These are phyloP conservation scores for Penicillium canariense DNA, from an alignment of 495 filamentous ascomycete genomes.

Conservation along the genomic window DNA sequence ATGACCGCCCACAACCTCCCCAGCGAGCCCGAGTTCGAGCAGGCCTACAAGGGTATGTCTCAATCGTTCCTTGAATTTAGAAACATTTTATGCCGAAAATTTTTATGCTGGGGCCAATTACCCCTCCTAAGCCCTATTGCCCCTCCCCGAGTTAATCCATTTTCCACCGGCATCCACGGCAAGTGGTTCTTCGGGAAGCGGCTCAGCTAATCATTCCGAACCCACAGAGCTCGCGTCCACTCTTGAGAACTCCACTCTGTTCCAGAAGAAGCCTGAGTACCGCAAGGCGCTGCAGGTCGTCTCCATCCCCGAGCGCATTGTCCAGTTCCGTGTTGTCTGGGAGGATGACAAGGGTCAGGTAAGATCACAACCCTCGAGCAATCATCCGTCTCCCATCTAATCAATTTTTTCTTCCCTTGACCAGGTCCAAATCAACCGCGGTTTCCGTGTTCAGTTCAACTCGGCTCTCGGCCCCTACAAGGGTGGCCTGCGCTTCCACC, in stretches of 20 bases:
- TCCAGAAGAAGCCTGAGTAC: conserved; percentile 92
- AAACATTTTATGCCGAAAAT: no score
- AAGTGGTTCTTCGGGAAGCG: conserved; percentile 23
- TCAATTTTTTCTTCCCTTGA: neutral
- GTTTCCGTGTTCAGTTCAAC: conserved; percentile 99
- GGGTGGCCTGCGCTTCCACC: conserved; percentile 94
- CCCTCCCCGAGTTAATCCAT: conserved; percentile 6
- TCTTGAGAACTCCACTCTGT: conserved; percentile 89
- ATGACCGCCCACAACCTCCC: conserved; percentile 76
- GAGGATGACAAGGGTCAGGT: conserved; percentile 79
- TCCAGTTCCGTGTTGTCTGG: conserved; percentile 97
- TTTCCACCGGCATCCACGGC: conserved; percentile 25
- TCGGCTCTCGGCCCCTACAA: conserved; percentile 97
- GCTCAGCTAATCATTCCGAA: conserved; percentile 23
- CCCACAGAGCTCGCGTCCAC: conserved; percentile 83
- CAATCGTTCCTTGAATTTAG: neutral
- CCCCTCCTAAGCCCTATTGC: neutral
- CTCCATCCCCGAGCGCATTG: conserved; percentile 89
- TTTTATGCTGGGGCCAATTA: neutral
- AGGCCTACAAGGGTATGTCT: conserved; percentile 88
- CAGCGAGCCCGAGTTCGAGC: conserved; percentile 94
- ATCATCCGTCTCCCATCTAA: neutral
- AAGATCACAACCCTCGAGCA: neutral
- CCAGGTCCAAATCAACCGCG: conserved; percentile 88
- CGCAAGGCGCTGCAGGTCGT: conserved; percentile 82